These are phyloP conservation scores for Scedosporium dehoogii DNA, from an alignment of 2,329 filamentous ascomycete species.

Conservation along the genomic window DNA sequence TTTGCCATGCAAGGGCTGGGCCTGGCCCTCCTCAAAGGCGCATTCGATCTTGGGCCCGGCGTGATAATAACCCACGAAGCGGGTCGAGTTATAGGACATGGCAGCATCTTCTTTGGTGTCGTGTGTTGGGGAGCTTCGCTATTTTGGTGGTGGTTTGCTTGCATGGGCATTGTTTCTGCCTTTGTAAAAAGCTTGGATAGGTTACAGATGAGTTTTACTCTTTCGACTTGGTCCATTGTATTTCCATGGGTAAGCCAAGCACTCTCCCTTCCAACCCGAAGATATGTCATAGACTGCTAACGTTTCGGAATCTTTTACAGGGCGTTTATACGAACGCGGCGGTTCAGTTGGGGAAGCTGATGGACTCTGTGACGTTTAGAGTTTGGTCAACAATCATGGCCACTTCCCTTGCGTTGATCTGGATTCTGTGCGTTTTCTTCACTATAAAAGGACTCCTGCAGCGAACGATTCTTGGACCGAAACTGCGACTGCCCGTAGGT, in stretches of 20 bases:
- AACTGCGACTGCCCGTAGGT: not conserved
- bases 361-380: slow-evolving; percentile 26
- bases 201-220: slow-evolving; percentile 16
- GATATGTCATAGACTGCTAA: not conserved
- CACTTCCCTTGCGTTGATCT: slow-evolving; percentile 23
- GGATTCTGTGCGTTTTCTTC: slow-evolving; percentile 8
- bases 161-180: slow-evolving; percentile 19
- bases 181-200: slow-evolving; percentile 10
- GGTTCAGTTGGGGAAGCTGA: slow-evolving; percentile 23
- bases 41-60: slow-evolving; percentile 19
- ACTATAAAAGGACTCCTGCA: not conserved
- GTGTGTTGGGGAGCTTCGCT: slow-evolving; percentile 27
- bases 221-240: slow-evolving; percentile 24
- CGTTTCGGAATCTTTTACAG: slow-evolving; percentile 11
- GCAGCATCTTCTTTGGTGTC: slow-evolving; percentile 26
- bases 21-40: slow-evolving; percentile 21
- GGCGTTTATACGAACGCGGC: slow-evolving; percentile 28
- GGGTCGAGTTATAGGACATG: slow-evolving; percentile 18
- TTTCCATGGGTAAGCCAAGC: slow-evolving; percentile 25
- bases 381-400: slow-evolving; percentile 26
- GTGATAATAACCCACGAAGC: slow-evolving; percentile 22
- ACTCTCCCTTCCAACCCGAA: not conserved
- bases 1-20: slow-evolving; percentile 29
- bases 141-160: slow-evolving; percentile 31
- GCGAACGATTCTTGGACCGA: not conserved